phyloP scores from a whole-genome alignment of 768 basidiomycete species.

The Rhodotorula paludigena region DNA sequence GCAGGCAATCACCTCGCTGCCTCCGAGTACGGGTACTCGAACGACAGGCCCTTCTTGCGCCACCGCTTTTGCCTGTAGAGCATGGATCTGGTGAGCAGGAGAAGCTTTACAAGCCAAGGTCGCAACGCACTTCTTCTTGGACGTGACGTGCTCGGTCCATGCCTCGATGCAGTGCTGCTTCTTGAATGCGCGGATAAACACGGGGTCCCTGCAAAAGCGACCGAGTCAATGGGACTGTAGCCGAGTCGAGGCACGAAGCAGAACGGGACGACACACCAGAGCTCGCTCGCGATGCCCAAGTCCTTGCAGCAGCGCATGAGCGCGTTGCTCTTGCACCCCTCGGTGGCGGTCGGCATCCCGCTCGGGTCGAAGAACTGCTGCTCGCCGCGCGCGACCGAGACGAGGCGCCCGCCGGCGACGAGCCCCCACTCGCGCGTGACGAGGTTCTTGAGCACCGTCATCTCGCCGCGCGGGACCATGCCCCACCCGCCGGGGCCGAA shows the following conservation, averaged over 20 bases:
- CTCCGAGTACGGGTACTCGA: conserved; percentile 85
- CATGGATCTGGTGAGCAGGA: background rate
- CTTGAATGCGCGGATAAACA: conserved; percentile 92
- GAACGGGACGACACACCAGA: conserved; percentile 61
- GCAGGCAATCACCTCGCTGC: conserved; percentile 24
- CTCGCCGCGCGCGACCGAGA: conserved; percentile 86
- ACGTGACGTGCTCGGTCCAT: conserved; percentile 73
- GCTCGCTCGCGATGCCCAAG: conserved; percentile 87
- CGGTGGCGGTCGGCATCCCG: conserved; percentile 86
- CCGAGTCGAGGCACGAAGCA: background rate
- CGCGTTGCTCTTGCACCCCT: conserved; percentile 93
- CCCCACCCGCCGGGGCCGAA: conserved; percentile 98
- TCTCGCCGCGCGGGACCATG: conserved; percentile 85
- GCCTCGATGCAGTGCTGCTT: conserved; percentile 73
- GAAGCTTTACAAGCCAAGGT: too few relatives aligned
- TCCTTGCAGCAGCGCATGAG: conserved; percentile 98
- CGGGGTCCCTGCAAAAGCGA: conserved; percentile 71
- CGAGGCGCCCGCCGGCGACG: conserved; percentile 82
- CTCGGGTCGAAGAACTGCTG: conserved; percentile 91
- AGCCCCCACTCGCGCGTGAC: conserved; percentile 92
- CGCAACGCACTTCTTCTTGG: conserved; percentile 78
- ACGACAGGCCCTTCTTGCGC: conserved; percentile 50
- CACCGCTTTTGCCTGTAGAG: conserved; percentile 41
- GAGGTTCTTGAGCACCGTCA: conserved; percentile 76
- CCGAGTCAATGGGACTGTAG: background rate